Evolutionary conservation across 2,329 filamentous ascomycete species (phyloP).

Genomic region (Kalaharituber pfeilii): DNA sequence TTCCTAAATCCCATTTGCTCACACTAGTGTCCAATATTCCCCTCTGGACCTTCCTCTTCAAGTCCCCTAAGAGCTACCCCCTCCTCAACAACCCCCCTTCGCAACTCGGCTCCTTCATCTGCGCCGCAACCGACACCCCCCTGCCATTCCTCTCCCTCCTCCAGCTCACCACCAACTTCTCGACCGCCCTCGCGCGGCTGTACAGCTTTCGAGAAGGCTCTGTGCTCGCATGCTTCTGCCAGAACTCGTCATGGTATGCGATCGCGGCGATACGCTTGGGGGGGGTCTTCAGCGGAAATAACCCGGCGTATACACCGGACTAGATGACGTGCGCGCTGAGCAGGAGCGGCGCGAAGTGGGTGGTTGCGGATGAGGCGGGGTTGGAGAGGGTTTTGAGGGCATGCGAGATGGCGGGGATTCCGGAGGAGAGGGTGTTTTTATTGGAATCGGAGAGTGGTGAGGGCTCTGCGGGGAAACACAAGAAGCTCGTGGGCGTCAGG

Average conservation of each 20-base stretch:
- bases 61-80: not conserved
- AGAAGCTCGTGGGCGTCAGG: too few species aligned
- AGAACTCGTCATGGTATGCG: not conserved
- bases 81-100: not conserved
- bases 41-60: not conserved
- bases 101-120: not conserved
- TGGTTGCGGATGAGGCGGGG: too few species aligned
- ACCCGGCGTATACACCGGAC: not conserved
- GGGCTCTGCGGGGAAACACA: too few species aligned
- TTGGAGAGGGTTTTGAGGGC: too few species aligned
- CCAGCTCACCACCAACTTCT: not conserved
- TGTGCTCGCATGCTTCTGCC: not conserved
- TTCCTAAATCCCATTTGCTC: too few species aligned
- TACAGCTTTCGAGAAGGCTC: not conserved
- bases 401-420: too few species aligned
- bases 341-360: too few species aligned
- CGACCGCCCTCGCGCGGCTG: not conserved
- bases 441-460: too few species aligned
- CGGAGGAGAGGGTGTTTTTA: too few species aligned
- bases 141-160: not conserved
- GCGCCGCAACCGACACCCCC: not conserved
- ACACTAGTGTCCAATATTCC: not conserved
- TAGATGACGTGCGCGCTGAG: not conserved
- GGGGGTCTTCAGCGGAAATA: not conserved
- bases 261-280: not conserved